Evolutionary conservation across 2,329 filamentous ascomycete genomes (phyloP), one percentile per base, ranked within the genome.

Genomic region (Botryotinia narcissicola): DNA sequence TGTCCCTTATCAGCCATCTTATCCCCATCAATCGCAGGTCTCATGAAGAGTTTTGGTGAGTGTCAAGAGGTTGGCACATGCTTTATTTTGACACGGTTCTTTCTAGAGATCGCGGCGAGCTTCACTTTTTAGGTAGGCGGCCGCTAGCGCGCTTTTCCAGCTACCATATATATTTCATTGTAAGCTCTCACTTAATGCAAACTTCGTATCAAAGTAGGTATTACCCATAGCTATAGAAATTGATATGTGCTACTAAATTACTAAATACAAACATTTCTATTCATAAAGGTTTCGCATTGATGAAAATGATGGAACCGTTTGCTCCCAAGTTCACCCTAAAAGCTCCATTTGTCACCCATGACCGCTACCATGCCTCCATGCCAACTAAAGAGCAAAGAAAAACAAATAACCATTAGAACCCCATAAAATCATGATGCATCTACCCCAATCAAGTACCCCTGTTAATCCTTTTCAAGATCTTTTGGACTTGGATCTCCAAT

Each of bases 401-500:
- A 72, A 46, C 25, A 68, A 32, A 60, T 67, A 68, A 57, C 40
- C 51, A 61, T 68, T 7, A 51, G 35, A 68, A 68, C 9, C 44
- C 32, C 40, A 57, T 66, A 29, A 60, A 40, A 61, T 72, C 51
- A n/a, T 67, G n/a, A 42, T 44, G 37, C 25, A 60, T 68, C 8
- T 37, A 16, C 40, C 20, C 29, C 51, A 35, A 9, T 16, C 12
- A 68, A 25, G 22, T n/a, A 40, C 1, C 59, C 18, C 22, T 46
- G 67, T 78, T 78, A 81, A 73, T 94, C 92, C 84, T 97, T 97
- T 81, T 98, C 95, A 81, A 95, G 83, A 80, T 99, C 96, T 86
- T 99, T 99, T 63, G 96, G 95, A 74, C 92, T 93, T 62, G 96
- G 96, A 81, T 99, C 96, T 42, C 94, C 94, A 80, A 99, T 99